Percentiles rank a stretch among this genome's conserved stretches.
These are phyloP conservation scores for Solanum arcanum DNA, from an alignment of 257 asterid species.

Conservation along the genomic window DNA sequence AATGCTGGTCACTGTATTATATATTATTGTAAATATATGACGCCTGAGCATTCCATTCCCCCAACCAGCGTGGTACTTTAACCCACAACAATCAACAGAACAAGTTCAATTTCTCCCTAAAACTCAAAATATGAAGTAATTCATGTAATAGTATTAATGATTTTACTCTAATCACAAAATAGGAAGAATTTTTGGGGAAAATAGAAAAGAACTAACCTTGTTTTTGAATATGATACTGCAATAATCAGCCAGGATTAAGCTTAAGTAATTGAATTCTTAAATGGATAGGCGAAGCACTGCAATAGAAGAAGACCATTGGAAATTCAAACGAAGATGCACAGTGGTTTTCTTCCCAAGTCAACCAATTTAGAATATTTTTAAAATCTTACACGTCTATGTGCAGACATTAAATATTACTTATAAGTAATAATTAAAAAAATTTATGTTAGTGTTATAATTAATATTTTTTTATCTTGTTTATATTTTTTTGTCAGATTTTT, in stretches of 20 bases:
- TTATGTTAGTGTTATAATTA: too few relatives aligned
- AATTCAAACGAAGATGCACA: not conserved
- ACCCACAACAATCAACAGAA: not conserved
- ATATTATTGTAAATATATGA: too few relatives aligned
- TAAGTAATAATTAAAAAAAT: too few relatives aligned
- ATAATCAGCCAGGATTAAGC: not conserved
- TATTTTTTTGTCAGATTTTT: too few relatives aligned
- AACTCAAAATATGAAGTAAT: not conserved
- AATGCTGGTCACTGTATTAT: not conserved
- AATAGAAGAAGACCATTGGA: not conserved
- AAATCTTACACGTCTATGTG: too few relatives aligned
- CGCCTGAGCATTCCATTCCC: not conserved
- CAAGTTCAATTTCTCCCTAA: not conserved
- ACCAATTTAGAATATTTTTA: not conserved
- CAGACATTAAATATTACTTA: too few relatives aligned
- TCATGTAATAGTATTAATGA: not conserved
- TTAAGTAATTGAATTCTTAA: not conserved
- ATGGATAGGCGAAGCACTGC: not conserved
- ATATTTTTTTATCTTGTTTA: too few relatives aligned
- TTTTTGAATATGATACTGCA: not conserved
- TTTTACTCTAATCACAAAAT: not conserved
- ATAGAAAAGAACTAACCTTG: not conserved
- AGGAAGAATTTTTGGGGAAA: not conserved
- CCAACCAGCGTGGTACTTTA: not conserved
- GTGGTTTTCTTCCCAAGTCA: not conserved